Conservation (phyloP, 208 protist genomes). For the Leishmania amazonensis region DNA sequence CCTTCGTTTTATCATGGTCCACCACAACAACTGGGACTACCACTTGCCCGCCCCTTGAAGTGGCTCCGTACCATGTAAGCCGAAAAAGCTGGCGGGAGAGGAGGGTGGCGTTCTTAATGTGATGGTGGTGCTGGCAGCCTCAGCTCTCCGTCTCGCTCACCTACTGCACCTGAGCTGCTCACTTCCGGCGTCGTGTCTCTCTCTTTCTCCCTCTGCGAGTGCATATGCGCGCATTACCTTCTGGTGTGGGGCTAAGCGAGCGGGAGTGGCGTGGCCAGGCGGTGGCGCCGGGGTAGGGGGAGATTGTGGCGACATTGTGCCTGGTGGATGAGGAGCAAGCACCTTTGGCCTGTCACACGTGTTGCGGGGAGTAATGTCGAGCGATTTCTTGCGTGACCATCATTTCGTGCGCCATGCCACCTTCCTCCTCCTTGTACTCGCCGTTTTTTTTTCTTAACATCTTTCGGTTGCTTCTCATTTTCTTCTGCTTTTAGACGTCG, state of each 20-base stretch:
- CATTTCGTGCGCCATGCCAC: not conserved
- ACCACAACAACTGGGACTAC: conserved; percentile 64
- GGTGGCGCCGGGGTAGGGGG: not conserved
- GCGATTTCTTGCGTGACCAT: not conserved
- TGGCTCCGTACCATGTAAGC: not conserved
- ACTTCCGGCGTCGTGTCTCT: not conserved
- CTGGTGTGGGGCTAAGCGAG: not conserved
- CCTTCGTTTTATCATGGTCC: conserved; percentile 43
- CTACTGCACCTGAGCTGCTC: not conserved
- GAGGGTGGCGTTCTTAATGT: not conserved
- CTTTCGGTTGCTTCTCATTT: not conserved
- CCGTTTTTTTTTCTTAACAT: not conserved
- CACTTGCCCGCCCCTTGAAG: conserved; percentile 22
- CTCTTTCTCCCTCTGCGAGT: not conserved
- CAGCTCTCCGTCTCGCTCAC: not conserved
- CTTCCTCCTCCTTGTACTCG: not conserved
- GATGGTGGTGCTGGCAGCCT: not conserved
- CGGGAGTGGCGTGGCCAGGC: not conserved
- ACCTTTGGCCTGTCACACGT: not conserved
- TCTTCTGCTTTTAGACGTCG: not conserved
- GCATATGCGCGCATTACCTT: not conserved
- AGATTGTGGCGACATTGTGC: too few species aligned
- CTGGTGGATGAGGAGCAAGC: not conserved
- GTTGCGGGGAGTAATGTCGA: not conserved
- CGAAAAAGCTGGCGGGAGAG: not conserved